Conservation (phyloP, 441 rosid genomes). For the Corymbia citriodora region DNA sequence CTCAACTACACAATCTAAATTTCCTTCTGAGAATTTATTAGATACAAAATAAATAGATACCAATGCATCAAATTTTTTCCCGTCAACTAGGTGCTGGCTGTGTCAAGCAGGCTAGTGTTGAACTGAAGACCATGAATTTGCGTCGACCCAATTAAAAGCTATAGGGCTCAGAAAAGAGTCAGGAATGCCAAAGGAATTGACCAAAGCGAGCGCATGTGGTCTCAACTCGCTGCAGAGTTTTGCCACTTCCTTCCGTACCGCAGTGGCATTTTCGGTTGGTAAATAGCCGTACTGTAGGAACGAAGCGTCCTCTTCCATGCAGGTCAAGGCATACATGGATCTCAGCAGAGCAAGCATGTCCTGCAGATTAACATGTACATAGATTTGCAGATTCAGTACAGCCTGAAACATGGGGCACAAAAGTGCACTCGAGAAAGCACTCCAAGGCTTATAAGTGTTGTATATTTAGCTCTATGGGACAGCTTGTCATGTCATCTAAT, state of each 20-base stretch:
- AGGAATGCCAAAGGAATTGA: slow-evolving; percentile 75
- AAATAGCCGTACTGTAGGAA: slow-evolving; percentile 73
- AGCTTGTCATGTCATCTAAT: background rate
- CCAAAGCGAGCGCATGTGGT: slow-evolving; percentile 77
- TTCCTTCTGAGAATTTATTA: background rate
- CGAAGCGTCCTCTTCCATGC: slow-evolving; percentile 75
- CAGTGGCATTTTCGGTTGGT: slow-evolving; percentile 45
- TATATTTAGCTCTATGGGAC: background rate
- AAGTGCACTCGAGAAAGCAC: background rate
- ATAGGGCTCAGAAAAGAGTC: slow-evolving; percentile 74
- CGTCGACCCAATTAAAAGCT: slow-evolving; percentile 89
- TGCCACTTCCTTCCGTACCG: slow-evolving; percentile 61
- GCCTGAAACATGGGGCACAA: background rate
- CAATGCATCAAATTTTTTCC: background rate
- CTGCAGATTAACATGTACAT: slow-evolving; percentile 27
- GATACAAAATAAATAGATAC: background rate
- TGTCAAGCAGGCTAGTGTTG: slow-evolving; percentile 11
- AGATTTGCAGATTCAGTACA: slow-evolving; percentile 1
- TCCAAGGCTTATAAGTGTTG: background rate
- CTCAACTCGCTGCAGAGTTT: slow-evolving; percentile 69
- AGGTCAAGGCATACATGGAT: slow-evolving; percentile 59
- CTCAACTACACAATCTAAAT: background rate
- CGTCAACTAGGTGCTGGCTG: background rate
- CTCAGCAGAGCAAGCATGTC: slow-evolving; percentile 50
- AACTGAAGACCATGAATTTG: slow-evolving; percentile 70